Evolutionary conservation across 2,329 filamentous ascomycete species (phyloP), one percentile per base, ranked within the genome.

Genomic region (Capronia americana): DNA sequence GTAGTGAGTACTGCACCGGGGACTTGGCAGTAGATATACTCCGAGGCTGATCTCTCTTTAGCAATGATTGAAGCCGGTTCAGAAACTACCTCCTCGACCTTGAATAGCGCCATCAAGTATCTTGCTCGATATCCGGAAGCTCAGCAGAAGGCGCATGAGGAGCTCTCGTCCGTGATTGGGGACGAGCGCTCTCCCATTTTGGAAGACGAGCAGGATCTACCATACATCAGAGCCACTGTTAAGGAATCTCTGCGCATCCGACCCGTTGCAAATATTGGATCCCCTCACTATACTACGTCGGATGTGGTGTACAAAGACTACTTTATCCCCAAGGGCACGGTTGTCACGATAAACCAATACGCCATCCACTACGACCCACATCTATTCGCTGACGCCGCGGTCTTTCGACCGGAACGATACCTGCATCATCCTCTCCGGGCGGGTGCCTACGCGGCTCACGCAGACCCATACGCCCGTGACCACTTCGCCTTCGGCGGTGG

Each of bases 181-280:
- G 70, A 75, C 0, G 60, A 77, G 12, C 78, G 85, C 2, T 78
- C 80, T 5, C 85, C 85, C 0, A 74, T 72, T 28, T 82, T 81
- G 71, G 78, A 82, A 38, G 85, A 87, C 70, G 77, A 79, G 17
- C 74, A 77, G 0, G 73, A 76, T 1, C 72, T 88, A 5, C 84
- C 85, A 0, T 88, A 87, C 70, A 73, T 87, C 38, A 78, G 80
- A n/a, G 83, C 82, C 1, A 77, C 85, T 8, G 79, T 87, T n/a
- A 86, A 87, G 66, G 86, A 88, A 66, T 78, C 83, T 1, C 75
- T 87, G 10, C 80, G 86, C 2, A 57, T 63, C 51, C 23, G 56
- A 23, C 76, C 76, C 4, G 68, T 71, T 4, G 65, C 63, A 1
- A 70, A 64, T 7, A 60, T 82, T 0, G 82, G 79, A 0, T 78